Evolutionary conservation across 2,329 filamentous ascomycete genomes (phyloP).

Genomic region (Purpureocillium takamizusanense): DNA sequence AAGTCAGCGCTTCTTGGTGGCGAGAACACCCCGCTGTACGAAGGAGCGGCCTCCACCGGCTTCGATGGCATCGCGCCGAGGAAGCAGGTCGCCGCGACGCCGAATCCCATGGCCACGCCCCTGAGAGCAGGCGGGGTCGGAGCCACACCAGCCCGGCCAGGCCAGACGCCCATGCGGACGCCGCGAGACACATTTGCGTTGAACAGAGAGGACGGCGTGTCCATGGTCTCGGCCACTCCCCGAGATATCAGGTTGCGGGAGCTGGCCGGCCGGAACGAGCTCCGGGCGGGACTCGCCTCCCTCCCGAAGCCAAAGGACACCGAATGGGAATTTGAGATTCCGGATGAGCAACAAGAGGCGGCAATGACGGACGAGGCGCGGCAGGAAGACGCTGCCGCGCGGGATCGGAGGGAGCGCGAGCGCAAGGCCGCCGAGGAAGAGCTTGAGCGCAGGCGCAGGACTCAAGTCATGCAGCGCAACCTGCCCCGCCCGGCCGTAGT

Average conservation of each 20-base stretch:
- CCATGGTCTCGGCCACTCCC: conserved; percentile 65
- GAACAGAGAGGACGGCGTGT: conserved; percentile 62
- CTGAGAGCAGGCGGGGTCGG: conserved; percentile 59
- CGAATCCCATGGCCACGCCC: conserved; percentile 91
- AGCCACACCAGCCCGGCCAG: conserved; percentile 59
- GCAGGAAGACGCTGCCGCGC: conserved; percentile 56
- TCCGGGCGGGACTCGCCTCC: conserved; percentile 67
- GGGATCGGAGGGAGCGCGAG: conserved; percentile 69
- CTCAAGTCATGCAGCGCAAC: conserved; percentile 80
- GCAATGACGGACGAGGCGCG: conserved; percentile 34
- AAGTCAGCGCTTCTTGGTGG: conserved; percentile 89
- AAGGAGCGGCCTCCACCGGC: conserved; percentile 74
- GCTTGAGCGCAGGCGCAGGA: conserved; percentile 73
- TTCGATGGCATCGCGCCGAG: conserved; percentile 79
- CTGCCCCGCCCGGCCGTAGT: conserved; percentile 70
- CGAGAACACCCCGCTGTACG: conserved; percentile 82
- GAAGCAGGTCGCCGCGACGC: conserved; percentile 75
- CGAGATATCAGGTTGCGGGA: conserved; percentile 66
- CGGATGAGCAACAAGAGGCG: conserved; percentile 66
- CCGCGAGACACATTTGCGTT: conserved; percentile 81
- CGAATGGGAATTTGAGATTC: conserved; percentile 89
- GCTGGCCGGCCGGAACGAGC: conserved; percentile 55
- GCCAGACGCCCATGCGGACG: conserved; percentile 78
- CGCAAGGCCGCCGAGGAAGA: conserved; percentile 64
- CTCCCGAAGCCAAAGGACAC: conserved; percentile 88